A percentile compares a stretch with the other conserved stretches of the same genome.
Evolutionary conservation across 2,329 filamentous ascomycete species (phyloP).

Genomic region (Anthostomella pinea): DNA sequence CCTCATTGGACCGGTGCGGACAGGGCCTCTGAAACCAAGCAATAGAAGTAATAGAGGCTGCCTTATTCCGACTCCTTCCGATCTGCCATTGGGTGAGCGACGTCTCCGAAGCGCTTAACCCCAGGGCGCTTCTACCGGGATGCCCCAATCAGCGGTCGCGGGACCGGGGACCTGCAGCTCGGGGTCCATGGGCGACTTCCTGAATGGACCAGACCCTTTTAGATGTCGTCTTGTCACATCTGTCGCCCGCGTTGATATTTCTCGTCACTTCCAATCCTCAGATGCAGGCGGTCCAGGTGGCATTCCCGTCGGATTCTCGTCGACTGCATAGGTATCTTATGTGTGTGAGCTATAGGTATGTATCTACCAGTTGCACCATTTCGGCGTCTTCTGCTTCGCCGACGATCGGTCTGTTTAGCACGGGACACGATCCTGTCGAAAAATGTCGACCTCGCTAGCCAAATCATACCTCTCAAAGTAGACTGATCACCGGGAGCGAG

Average conservation of each 20-base stretch:
- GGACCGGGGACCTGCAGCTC: slow-evolving; percentile 16
- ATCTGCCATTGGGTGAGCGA: slow-evolving; percentile 20
- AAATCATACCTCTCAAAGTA: too few species aligned
- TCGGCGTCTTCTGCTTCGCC: too few species aligned
- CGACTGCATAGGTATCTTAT: too few species aligned
- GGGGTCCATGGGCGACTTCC: slow-evolving; percentile 13
- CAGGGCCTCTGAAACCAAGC: slow-evolving; percentile 17
- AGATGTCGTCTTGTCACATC: slow-evolving; percentile 23
- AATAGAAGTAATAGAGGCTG: slow-evolving; percentile 22
- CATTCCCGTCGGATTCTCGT: too few species aligned
- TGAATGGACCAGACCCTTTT: slow-evolving; percentile 16
- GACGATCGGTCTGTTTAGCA: too few species aligned
- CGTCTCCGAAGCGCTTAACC: slow-evolving; percentile 24
- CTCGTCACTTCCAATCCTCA: background rate
- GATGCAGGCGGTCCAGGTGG: too few species aligned
- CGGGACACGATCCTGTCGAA: too few species aligned
- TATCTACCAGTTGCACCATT: too few species aligned
- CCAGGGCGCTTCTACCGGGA: slow-evolving; percentile 12
- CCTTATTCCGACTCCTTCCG: slow-evolving; percentile 19
- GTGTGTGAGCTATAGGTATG: too few species aligned
- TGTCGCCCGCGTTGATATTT: slow-evolving; percentile 15
- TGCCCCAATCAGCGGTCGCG: slow-evolving; percentile 13
- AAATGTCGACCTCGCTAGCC: too few species aligned
- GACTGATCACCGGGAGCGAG: too few species aligned
- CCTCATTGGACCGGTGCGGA: slow-evolving; percentile 20